Conservation (phyloP, 345 rosid genomes). For the Eucalyptus leucophloia region DNA sequence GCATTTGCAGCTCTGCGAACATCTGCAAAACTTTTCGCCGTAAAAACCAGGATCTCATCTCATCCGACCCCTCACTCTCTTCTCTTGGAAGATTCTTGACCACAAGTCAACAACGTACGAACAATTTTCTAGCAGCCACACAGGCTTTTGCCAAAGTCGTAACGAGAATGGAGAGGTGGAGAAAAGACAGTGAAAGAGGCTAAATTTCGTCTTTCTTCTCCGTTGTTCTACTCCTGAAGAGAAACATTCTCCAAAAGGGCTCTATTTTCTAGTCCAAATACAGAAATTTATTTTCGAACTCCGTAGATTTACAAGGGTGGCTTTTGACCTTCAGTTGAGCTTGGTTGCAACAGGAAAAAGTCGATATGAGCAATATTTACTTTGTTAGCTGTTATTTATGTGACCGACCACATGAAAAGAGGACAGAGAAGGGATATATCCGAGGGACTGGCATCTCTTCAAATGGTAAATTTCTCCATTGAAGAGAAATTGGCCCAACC, state of each 20-base stretch:
- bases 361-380: background rate
- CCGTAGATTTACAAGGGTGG: background rate
- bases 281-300: background rate
- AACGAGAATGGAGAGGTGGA: background rate
- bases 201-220: background rate
- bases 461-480: background rate
- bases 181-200: background rate
- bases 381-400: background rate
- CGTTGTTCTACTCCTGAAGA: background rate
- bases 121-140: background rate
- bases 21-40: constrained; percentile 30
- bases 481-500: background rate
- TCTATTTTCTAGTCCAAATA: background rate
- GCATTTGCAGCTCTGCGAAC: constrained; percentile 95
- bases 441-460: background rate
- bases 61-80: background rate
- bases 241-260: background rate
- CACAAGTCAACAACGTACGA: background rate
- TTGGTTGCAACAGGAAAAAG: background rate
- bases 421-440: background rate
- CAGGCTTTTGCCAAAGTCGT: background rate
- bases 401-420: background rate
- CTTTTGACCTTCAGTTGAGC: background rate
- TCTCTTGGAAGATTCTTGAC: background rate
- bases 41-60: background rate